Percentiles rank a stretch among this genome's conserved stretches.
phyloP scores from a whole-genome alignment of 441 rosid genomes.

The Hura crepitans region DNA sequence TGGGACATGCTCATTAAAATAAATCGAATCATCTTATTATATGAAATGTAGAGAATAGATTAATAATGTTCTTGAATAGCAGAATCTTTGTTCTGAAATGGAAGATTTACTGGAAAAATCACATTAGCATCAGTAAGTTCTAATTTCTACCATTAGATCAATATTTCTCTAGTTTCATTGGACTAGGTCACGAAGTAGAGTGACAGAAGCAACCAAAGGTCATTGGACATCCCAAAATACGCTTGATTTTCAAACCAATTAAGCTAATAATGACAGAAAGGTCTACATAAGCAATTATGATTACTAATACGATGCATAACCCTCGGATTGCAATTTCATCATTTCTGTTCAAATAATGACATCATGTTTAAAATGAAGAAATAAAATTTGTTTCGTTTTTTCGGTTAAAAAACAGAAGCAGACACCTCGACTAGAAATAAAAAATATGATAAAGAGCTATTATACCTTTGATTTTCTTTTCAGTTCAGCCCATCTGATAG shows the following conservation, averaged over 20 bases:
- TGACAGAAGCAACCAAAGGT: background rate
- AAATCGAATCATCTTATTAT: background rate
- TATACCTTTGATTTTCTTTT: slow-evolving; percentile 89
- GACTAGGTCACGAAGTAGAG: background rate
- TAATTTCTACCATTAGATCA: background rate
- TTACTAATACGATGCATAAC: too few species aligned
- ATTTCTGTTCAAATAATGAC: slow-evolving; percentile 3
- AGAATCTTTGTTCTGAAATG: background rate
- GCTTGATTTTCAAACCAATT: background rate
- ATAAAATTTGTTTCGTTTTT: background rate
- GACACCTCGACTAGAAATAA: too few species aligned
- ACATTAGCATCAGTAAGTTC: slow-evolving; percentile 2
- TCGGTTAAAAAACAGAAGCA: background rate
- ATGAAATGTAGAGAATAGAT: slow-evolving; percentile 3
- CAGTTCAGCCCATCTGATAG: slow-evolving; percentile 94
- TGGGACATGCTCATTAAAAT: slow-evolving; percentile 15
- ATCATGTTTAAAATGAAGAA: background rate
- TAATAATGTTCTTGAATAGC: background rate
- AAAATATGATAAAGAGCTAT: slow-evolving; percentile 12
- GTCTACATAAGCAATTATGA: background rate
- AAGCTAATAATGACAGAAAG: background rate
- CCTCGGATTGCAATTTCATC: background rate
- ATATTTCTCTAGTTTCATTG: background rate
- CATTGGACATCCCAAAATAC: too few species aligned
- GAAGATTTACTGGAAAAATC: background rate